Percentiles rank a stretch among this genome's conserved stretches.
Evolutionary conservation across 345 rosid genomes (phyloP).

Genomic region (Mangifera indica): DNA sequence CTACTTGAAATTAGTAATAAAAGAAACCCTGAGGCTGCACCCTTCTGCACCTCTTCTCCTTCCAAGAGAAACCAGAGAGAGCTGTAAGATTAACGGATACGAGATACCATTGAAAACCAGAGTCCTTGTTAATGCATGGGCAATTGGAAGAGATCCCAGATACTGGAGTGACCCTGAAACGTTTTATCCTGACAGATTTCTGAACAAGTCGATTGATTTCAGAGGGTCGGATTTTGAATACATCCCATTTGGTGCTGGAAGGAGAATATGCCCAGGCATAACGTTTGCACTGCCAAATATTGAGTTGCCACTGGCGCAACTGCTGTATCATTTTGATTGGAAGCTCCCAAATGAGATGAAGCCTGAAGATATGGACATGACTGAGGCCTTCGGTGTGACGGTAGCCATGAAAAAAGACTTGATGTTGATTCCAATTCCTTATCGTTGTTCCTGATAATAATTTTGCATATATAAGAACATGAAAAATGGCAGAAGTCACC

Average conservation of each 20-base stretch:
- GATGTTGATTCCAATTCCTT: slow-evolving; percentile 15
- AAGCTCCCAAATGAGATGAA: slow-evolving; percentile 15
- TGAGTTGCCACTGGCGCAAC: slow-evolving; percentile 18
- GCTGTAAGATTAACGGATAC: slow-evolving; percentile 14
- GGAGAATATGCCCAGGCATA: slow-evolving; percentile 31
- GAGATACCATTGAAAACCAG: not conserved
- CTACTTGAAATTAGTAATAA: slow-evolving; percentile 8
- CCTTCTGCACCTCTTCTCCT: slow-evolving; percentile 9
- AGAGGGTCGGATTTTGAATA: slow-evolving; percentile 22
- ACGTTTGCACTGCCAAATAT: slow-evolving; percentile 7
- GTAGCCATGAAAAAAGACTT: slow-evolving; percentile 16
- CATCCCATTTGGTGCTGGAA: slow-evolving; percentile 32
- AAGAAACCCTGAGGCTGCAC: slow-evolving; percentile 17
- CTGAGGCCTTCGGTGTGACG: slow-evolving; percentile 9
- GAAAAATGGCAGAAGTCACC: no score
- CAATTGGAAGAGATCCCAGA: slow-evolving; percentile 15
- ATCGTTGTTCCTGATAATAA: no score
- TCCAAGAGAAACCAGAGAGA: slow-evolving; percentile 20
- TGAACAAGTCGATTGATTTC: slow-evolving; percentile 13
- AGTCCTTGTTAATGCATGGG: slow-evolving; percentile 17
- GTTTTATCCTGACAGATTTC: slow-evolving; percentile 25
- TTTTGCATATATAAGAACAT: no score
- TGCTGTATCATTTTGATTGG: slow-evolving; percentile 34
- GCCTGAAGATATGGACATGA: slow-evolving; percentile 22
- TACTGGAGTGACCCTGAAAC: slow-evolving; percentile 22